Conservation (phyloP, 2,329 filamentous ascomycete genomes). For the Venturia oleaginea region DNA sequence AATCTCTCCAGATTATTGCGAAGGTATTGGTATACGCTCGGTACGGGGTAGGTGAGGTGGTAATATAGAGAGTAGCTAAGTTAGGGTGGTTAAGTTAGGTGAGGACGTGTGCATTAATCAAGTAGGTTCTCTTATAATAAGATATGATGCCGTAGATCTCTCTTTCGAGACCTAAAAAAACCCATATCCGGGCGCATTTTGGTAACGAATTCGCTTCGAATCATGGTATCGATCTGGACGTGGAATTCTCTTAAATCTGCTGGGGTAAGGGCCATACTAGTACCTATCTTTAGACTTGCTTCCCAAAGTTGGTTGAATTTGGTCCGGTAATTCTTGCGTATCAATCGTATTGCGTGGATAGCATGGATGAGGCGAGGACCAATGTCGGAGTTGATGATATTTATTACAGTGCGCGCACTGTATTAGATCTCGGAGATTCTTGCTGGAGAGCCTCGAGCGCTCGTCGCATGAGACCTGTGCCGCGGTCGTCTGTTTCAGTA, state of each 20-base stretch:
- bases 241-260: neutral
- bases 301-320: neutral
- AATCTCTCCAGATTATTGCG: no score
- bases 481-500: no score
- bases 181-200: neutral
- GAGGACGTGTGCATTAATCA: neutral
- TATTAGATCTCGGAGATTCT: neutral
- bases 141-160: neutral
- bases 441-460: neutral
- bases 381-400: neutral
- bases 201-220: neutral
- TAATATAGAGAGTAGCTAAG: no score
- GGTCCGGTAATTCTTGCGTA: neutral
- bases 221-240: neutral
- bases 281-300: neutral
- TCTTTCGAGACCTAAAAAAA: neutral
- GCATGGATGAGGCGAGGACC: neutral
- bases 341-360: neutral
- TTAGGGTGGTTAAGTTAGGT: no score
- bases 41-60: no score
- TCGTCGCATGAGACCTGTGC: neutral
- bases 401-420: neutral
- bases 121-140: neutral
- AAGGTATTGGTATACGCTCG: no score
- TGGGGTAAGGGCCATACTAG: neutral